A percentile compares a stretch with the other conserved stretches of the same genome.
Evolutionary conservation across 345 rosid species (phyloP).

Genomic region (Salix koriyanagi): DNA sequence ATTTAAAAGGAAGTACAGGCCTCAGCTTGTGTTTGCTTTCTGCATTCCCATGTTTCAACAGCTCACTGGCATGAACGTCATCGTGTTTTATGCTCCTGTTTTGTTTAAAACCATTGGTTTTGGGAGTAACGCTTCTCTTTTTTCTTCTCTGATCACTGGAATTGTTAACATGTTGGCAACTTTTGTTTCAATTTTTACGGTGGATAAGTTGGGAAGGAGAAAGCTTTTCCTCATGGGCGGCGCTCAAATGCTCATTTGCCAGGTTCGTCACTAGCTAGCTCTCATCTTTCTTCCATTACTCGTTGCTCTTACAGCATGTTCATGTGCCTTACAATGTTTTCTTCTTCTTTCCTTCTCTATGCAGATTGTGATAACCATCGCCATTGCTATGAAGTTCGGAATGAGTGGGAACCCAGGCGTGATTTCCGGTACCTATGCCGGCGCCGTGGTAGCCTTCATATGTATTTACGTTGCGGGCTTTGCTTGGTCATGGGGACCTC

Average conservation of each 20-base stretch:
- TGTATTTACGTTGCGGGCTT: slow-evolving; percentile 49
- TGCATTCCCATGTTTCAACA: slow-evolving; percentile 36
- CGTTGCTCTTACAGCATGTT: neutral
- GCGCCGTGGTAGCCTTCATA: slow-evolving; percentile 30
- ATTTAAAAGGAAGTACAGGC: slow-evolving; percentile 23
- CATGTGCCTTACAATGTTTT: neutral
- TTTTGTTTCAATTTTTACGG: slow-evolving; percentile 18
- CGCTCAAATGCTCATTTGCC: slow-evolving; percentile 26
- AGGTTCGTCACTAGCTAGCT: neutral
- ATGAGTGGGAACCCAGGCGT: slow-evolving; percentile 36
- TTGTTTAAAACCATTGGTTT: slow-evolving; percentile 35
- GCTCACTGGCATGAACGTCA: slow-evolving; percentile 41
- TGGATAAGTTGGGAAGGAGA: slow-evolving; percentile 38
- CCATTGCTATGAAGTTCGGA: slow-evolving; percentile 52
- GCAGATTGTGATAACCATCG: slow-evolving; percentile 35
- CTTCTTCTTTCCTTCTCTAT: neutral
- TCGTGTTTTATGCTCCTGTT: slow-evolving; percentile 42
- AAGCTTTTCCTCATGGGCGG: slow-evolving; percentile 33
- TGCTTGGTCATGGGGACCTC: slow-evolving; percentile 77
- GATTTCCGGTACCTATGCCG: slow-evolving; percentile 30
- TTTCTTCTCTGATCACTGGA: slow-evolving; percentile 29
- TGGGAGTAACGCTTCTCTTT: slow-evolving; percentile 27
- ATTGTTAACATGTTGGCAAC: slow-evolving; percentile 21
- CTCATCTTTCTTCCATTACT: neutral
- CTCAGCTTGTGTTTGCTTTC: slow-evolving; percentile 31